Base-by-base conservation (phyloP, 768 basidiomycete genomes). In the Suillus spraguei region DNA sequence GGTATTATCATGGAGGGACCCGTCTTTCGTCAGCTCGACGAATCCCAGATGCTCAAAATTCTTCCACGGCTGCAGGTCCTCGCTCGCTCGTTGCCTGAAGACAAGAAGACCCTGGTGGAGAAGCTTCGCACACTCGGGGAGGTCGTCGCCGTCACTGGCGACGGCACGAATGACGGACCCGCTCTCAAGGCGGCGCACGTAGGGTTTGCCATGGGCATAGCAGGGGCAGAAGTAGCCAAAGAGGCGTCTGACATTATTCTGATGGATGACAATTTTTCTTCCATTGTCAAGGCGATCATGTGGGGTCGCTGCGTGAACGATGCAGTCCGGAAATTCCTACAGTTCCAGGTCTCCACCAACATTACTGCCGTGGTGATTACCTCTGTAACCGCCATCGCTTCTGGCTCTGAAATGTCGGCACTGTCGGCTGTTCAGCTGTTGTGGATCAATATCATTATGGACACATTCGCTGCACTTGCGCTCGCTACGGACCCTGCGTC, bases 231-330 rank as follows among this genome's bases (percentile, higher is more conserved):
- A 74, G 95, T 99, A 20, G 96, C 97, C 55, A 99, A 99, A 77
- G 96, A 98, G 76, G 97, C 97, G 1, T 98, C 97, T 7, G 97
- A 99, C 71, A 97, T 99, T 72, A 96, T 99, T 69, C 87, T 98
- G 47, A 97, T 97, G 96, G 92, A 95, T 73, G 95, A 96, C 77
- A 96, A 97, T 73, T 99, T 99, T 74, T 80, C 94, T 5, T 96
- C 94, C 2, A 96, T 99, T 70, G 94, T 98, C 68, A 90, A 94
- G 69, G 97, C 97, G 62, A 97, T 99, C 69, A 95, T 97, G 82
- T 99, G 97, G 97, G 97, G 97, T 50, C 92, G 97, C 56, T 97
- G 95, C 70, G 97, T 99, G 66, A 99, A 98, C 75, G 97, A 99
- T 71, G 89, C 96, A 0, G 97, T 99, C 59, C 89, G 91, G 73